Percentiles rank a stretch among this genome's conserved stretches.
Conservation (phyloP, 176 grass and related monocot species). For the Pharus latifolius region DNA sequence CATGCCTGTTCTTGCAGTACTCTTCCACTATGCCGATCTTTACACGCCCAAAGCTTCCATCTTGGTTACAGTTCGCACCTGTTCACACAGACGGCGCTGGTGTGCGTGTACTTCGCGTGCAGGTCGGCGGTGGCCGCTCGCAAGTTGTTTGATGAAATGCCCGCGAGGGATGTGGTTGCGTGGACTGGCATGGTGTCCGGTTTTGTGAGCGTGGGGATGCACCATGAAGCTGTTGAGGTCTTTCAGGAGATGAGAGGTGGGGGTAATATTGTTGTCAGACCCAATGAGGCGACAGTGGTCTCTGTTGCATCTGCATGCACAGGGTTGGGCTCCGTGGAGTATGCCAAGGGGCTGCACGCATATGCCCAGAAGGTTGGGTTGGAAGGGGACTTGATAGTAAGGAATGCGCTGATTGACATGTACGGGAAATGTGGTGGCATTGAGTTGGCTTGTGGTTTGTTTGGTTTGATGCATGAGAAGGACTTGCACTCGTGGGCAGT, state of each 20-base stretch:
- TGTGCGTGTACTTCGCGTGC: constrained; percentile 7
- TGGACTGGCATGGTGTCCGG: constrained; percentile 41
- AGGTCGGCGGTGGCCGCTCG: background rate
- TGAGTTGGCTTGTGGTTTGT: constrained; percentile 22
- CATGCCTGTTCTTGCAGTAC: constrained; percentile 17
- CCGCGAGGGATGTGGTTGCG: constrained; percentile 21
- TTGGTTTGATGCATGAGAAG: constrained; percentile 34
- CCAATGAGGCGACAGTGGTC: constrained; percentile 34
- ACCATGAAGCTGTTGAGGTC: constrained; percentile 9
- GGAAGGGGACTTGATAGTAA: constrained; percentile 34
- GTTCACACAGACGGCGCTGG: constrained; percentile 35
- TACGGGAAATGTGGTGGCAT: constrained; percentile 61
- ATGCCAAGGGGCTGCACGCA: constrained; percentile 36
- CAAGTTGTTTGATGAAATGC: constrained; percentile 40
- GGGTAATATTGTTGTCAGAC: background rate
- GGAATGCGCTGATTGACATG: constrained; percentile 42
- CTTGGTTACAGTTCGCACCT: constrained; percentile 18
- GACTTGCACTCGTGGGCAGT: constrained; percentile 63
- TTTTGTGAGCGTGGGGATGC: constrained; percentile 2
- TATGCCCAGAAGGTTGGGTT: constrained; percentile 43
- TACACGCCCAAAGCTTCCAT: constrained; percentile 16
- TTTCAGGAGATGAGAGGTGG: constrained; percentile 29
- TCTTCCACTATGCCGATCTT: background rate
- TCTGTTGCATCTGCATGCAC: constrained; percentile 33
- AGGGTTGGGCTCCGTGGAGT: constrained; percentile 31